phyloP scores from a whole-genome alignment of 2,329 filamentous ascomycete species.

The Pseudogymnoascus sp. region DNA sequence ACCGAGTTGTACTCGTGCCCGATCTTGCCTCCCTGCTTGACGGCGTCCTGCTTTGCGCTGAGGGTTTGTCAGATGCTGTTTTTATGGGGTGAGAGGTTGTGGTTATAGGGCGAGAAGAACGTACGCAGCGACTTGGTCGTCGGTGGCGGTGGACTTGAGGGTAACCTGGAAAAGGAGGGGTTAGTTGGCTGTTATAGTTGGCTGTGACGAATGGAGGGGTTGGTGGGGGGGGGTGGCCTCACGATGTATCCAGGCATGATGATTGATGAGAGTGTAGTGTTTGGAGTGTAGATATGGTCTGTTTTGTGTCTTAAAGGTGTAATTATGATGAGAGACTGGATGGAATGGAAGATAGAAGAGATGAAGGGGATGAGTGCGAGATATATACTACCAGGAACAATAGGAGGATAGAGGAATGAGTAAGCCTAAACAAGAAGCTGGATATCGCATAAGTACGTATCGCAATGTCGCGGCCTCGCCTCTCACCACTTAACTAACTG shows the following conservation, averaged over 20 bases:
- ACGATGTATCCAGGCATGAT: conserved; percentile 19
- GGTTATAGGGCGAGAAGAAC: conserved; percentile 19
- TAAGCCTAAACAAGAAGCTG: conserved; percentile 6
- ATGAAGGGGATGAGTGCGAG: not conserved
- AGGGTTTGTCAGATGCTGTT: not conserved
- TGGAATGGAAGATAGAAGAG: not conserved
- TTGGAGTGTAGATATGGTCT: not conserved
- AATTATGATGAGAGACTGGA: not conserved
- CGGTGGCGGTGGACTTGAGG: conserved; percentile 62
- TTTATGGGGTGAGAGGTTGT: not conserved
- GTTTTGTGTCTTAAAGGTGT: not conserved
- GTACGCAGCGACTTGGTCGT: conserved; percentile 62
- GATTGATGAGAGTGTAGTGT: not conserved
- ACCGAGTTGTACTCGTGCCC: conserved; percentile 68
- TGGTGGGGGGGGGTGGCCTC: not conserved
- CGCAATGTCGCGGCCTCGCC: not conserved
- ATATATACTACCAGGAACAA: not conserved
- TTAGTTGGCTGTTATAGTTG: not conserved
- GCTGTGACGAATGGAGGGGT: not conserved
- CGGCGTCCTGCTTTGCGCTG: conserved; percentile 70
- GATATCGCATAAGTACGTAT: conserved; percentile 4
- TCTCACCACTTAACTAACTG: not conserved
- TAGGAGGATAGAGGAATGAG: conserved; percentile 4
- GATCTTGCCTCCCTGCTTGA: conserved; percentile 74
- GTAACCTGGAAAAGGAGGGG: conserved; percentile 54